phyloP scores from a whole-genome alignment of 768 basidiomycete genomes.

The Rhodotorula sphaerocarpa region DNA sequence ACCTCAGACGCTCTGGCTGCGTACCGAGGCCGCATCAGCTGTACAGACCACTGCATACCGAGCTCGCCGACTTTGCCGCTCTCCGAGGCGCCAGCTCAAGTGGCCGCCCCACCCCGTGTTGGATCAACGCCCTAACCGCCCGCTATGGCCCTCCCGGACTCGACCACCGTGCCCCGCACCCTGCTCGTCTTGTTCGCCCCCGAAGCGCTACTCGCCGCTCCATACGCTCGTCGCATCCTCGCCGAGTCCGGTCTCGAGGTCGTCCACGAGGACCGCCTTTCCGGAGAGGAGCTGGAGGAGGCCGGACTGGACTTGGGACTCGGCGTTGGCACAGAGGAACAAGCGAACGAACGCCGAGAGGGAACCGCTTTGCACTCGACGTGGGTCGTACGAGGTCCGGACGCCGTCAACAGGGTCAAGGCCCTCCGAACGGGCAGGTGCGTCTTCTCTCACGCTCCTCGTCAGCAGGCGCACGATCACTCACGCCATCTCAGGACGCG shows the following conservation, averaged over 20 bases:
- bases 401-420: conserved; percentile 3
- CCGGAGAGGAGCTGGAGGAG: conserved; percentile 20
- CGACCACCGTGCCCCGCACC: conserved; percentile 3
- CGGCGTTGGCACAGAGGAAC: background rate
- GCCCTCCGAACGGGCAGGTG: background rate
- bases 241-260: conserved; percentile 1
- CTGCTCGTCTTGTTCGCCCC: conserved; percentile 14
- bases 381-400: background rate
- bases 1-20: background rate
- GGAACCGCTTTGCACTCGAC: background rate
- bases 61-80: too few relatives aligned
- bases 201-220: background rate
- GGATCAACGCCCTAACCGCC: background rate
- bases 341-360: background rate
- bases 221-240: background rate
- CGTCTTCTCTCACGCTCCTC: background rate
- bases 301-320: conserved; percentile 19
- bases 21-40: too few relatives aligned
- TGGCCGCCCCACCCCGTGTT: too few relatives aligned
- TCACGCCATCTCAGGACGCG: background rate
- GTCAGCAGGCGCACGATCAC: background rate
- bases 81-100: too few relatives aligned
- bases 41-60: too few relatives aligned
- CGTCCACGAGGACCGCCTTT: background rate
- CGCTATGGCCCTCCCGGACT: background rate